phyloP scores from a whole-genome alignment of 805 yeast species.

The Spathaspora girioi region DNA sequence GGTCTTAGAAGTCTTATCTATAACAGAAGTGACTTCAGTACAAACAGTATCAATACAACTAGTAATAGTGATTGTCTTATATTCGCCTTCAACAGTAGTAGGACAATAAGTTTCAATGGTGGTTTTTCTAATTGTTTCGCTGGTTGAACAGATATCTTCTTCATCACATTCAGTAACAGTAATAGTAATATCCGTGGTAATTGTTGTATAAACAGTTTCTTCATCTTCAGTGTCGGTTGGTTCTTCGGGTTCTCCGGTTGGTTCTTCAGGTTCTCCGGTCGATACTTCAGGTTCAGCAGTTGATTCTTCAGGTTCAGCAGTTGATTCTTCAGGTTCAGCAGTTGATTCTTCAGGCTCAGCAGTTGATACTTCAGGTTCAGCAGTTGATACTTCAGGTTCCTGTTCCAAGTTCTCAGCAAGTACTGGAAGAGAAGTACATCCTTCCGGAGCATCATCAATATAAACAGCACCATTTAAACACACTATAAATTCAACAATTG shows the following conservation, averaged over 20 bases:
- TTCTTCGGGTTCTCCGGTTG: background rate
- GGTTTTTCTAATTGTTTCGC: background rate
- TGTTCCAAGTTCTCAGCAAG: background rate
- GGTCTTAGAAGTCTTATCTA: constrained; percentile 10
- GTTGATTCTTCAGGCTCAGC: no score
- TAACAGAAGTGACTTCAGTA: background rate
- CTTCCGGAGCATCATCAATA: background rate
- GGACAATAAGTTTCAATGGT: constrained; percentile 11
- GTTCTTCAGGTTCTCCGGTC: background rate
- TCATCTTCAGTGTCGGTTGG: background rate
- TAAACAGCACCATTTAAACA: background rate
- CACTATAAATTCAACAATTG: background rate
- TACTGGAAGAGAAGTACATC: background rate
- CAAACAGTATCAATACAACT: background rate
- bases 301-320: background rate
- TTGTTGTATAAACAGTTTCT: background rate
- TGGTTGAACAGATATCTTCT: background rate
- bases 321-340: background rate
- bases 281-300: background rate
- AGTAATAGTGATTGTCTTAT: background rate
- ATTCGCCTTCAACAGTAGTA: background rate
- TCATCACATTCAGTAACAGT: constrained; percentile 6
- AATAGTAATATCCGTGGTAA: background rate
- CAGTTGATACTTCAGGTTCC: no score
- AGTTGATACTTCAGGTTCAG: no score